Percentiles rank a stretch among this genome's conserved stretches.
These are phyloP conservation scores for Marchantia paleacea DNA, from an alignment of 225 moss, liverwort and hornwort genomes.

Conservation along the genomic window DNA sequence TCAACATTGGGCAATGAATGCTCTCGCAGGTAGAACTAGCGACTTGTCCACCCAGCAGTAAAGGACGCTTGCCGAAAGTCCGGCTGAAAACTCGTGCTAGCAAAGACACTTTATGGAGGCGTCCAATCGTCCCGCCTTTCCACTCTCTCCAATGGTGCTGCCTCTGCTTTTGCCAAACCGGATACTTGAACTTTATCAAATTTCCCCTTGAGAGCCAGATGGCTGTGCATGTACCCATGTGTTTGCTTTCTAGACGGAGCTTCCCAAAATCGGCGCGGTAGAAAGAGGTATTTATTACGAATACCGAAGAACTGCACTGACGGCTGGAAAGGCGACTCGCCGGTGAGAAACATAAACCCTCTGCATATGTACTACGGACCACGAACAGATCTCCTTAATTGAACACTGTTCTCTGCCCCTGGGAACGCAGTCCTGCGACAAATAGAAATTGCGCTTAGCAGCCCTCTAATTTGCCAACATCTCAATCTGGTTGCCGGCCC, in stretches of 20 bases:
- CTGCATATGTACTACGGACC: constrained; percentile 12
- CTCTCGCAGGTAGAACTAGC: not conserved
- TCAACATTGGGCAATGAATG: not conserved
- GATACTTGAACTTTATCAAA: not conserved
- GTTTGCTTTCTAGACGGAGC: constrained; percentile 9
- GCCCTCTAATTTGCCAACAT: not conserved
- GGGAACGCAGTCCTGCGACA: not conserved
- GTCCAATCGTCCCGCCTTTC: not conserved
- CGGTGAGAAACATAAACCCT: constrained; percentile 20
- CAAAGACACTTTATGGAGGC: not conserved
- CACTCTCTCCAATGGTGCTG: not conserved
- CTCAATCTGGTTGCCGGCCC: too few relatives aligned
- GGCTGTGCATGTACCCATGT: constrained; percentile 3
- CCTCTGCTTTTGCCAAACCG: not conserved
- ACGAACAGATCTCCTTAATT: constrained; percentile 10
- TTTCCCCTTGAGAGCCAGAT: not conserved
- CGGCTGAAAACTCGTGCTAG: constrained; percentile 7
- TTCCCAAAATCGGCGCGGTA: constrained; percentile 12
- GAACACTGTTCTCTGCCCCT: not conserved
- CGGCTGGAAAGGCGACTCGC: constrained; percentile 23
- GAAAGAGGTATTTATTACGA: constrained; percentile 17
- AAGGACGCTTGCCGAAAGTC: not conserved
- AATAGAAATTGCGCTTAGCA: not conserved
- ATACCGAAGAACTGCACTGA: constrained; percentile 12
- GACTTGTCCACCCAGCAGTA: constrained; percentile 2